Evolutionary conservation across 768 basidiomycete genomes (phyloP), one percentile per base, ranked within the genome.

Genomic region (Rhizopogon roseolus): DNA sequence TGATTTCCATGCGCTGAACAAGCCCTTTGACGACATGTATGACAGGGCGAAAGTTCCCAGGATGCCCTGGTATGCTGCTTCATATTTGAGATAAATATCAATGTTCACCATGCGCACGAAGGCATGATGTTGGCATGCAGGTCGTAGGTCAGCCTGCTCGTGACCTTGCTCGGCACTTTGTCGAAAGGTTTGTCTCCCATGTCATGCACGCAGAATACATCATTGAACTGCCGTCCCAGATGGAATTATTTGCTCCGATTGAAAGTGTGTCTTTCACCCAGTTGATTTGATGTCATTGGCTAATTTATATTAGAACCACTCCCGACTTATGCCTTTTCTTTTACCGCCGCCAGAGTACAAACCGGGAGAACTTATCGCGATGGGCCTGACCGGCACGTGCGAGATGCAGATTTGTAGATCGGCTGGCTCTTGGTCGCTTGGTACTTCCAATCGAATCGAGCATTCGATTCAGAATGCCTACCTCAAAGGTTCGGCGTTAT

Each of bases 91-190:
- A 16, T 2, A 6, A 22, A 44, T 37, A 11, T 34, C 8, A 16
- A 51, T 22, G 22, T 43, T 45, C 34, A 41, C 54, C 36, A 54
- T 14, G 11, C 13, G 22, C 36, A 29, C 14, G 10, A 58, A 95
- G 94, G 94, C 97, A 99, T 66, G 97, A 99, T 66, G 92, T 98
- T 38, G 92, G 85, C 0, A 78, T 98, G 76, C 97, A 99, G 68
- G 85, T 98, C 40, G 89, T 98, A 27, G 97, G 97, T 3, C 94
- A 96, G 65, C 97, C 97, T 45, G 93, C 95, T 17, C 81, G 96
- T 22, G 97, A 99, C 70, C 71, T 98, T 10, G 90, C 89, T 54
- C 83, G 97, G 44, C 97, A 99, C 72, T 99, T 99, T 61, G 82
- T 93, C 14, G 89, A 98, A 68, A 81, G 95, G 89, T 90, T 57